Evolutionary conservation across 208 protist genomes (phyloP), one percentile per base, ranked within the genome.

Genomic region (Trypanosoma scelopori): DNA sequence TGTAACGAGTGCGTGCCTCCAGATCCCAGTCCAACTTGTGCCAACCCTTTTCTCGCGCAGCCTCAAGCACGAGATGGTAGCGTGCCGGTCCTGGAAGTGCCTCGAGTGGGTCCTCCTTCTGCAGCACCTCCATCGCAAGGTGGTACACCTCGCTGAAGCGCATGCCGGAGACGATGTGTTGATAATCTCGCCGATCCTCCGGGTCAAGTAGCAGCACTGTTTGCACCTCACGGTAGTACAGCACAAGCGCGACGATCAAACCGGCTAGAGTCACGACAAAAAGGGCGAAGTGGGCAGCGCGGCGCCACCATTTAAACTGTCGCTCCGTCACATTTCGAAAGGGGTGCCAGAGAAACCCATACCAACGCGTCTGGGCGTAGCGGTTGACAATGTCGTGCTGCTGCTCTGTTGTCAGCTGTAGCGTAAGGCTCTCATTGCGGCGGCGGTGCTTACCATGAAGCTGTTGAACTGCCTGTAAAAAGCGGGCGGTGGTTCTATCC

Each of bases 151-250:
- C 87, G n/a, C 74, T 74, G 60, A 79, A 88, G 0, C 87, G 81
- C 87, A 93, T 90, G 35, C 73, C 70, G 12, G 61, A 69, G 59
- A 89, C 81, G 60, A 93, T 82, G 57, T 82, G 65, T 28, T 84
- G 47, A 64, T 93, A 93, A 51, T 90, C 87, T 18, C 55, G 53
- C 27, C 72, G 74, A 45, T 93, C 87, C 60, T 88, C 69, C 12
- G 67, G 67, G 28, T 72, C 72, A n/a, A 93, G 74, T 39, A 58
- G 49, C 43, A 72, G 50, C 23, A 93, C 66, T 7, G 67, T 71
- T 6, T 71, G 45, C 61, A 90, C 76, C 64, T 93, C 87, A 42
- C 66, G 55, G 37, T 69, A 75, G 68, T 91, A 93, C 15, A 85
- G 6, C 46, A 65, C 42, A n/a, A 83, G 41, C 47, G 46, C 53